These are phyloP conservation scores for Coccomyxa sp. DNA, from an alignment of 139 green algal species.

Conservation along the genomic window DNA sequence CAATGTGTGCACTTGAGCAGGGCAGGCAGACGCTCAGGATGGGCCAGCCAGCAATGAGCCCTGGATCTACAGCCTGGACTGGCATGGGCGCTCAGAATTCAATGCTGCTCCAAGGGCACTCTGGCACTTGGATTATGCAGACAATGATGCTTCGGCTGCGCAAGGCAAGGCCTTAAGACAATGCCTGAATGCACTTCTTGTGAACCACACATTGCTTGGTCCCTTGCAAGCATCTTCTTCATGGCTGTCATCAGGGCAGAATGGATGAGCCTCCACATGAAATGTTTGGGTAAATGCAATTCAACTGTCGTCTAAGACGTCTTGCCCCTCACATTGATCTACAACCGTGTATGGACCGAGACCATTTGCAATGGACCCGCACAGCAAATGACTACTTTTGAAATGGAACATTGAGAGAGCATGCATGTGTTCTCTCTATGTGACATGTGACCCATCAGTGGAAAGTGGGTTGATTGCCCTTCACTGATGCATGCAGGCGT, in stretches of 20 bases:
- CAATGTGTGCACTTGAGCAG: constrained; percentile 11
- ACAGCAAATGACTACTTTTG: not conserved
- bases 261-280: not conserved
- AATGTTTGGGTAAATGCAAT: too few species aligned
- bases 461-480: not conserved
- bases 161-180: too few species aligned
- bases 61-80: constrained; percentile 54
- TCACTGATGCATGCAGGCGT: not conserved
- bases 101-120: not conserved
- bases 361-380: too few species aligned
- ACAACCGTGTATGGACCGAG: too few species aligned
- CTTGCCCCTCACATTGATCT: too few species aligned
- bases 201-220: not conserved
- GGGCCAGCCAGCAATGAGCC: constrained; percentile 41
- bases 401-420: not conserved
- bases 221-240: not conserved
- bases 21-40: constrained; percentile 61
- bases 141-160: too few species aligned
- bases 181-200: not conserved
- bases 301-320: too few species aligned
- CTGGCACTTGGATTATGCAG: not conserved
- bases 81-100: constrained; percentile 10
- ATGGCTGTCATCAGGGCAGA: not conserved
- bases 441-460: not conserved
- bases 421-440: not conserved